phyloP scores from a whole-genome alignment of 345 rosid species.

The Excoecaria agallocha region DNA sequence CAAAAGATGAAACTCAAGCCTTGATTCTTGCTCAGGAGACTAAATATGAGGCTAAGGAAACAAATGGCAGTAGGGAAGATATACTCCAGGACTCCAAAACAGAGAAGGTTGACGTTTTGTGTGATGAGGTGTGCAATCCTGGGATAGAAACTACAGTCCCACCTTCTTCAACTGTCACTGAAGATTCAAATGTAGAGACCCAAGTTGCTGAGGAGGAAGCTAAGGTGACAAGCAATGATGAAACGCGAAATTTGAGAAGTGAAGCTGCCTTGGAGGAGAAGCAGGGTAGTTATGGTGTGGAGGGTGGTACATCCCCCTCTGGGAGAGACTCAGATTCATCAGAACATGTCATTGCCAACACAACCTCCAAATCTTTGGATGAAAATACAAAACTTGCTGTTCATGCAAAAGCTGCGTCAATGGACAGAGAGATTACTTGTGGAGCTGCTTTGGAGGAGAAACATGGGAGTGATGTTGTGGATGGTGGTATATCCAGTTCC shows the following conservation, averaged over 20 bases:
- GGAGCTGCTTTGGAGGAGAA: too few species aligned
- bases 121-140: conserved; percentile 9
- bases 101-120: conserved; percentile 4
- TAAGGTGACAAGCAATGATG: background rate
- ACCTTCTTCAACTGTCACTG: conserved; percentile 13
- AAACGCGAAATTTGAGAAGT: conserved; percentile 14
- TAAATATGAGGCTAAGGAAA: conserved; percentile 12
- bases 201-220: conserved; percentile 13
- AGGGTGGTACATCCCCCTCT: conserved; percentile 14
- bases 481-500: too few species aligned
- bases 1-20: conserved; percentile 8
- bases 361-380: conserved; percentile 17
- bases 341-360: conserved; percentile 17
- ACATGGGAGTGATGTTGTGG: too few species aligned
- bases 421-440: too few species aligned
- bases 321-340: conserved; percentile 17
- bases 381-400: conserved; percentile 18
- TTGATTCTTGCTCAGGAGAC: background rate
- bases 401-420: too few species aligned
- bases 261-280: conserved; percentile 7
- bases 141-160: conserved; percentile 4
- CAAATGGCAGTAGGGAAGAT: conserved; percentile 15
- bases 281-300: background rate
- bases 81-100: conserved; percentile 14
- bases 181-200: conserved; percentile 16